Percentiles rank a stretch among this genome's conserved stretches.
phyloP scores from a whole-genome alignment of 495 filamentous ascomycete species.

The Halenospora varia region DNA sequence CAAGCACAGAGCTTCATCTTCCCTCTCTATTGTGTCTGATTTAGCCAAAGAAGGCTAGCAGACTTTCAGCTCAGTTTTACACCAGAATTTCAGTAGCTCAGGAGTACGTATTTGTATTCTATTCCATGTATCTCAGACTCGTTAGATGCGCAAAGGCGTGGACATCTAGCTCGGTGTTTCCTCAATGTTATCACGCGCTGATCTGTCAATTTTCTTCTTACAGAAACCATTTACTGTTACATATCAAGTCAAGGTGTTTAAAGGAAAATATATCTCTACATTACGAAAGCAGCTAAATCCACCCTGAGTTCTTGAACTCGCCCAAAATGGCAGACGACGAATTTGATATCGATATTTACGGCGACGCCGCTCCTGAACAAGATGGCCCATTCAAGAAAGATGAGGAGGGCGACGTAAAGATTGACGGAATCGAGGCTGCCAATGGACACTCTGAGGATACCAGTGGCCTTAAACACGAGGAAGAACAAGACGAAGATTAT shows the following conservation, averaged over 20 bases:
- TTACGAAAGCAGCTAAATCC: slow-evolving; percentile 8
- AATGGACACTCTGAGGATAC: slow-evolving; percentile 38
- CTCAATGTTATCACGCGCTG: slow-evolving; percentile 24
- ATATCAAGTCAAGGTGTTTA: slow-evolving; percentile 16
- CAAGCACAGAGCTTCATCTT: slow-evolving; percentile 51
- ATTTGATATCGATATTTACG: slow-evolving; percentile 98
- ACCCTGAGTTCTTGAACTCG: not conserved
- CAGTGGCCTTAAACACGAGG: slow-evolving; percentile 29
- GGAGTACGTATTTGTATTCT: slow-evolving; percentile 45
- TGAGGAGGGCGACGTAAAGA: slow-evolving; percentile 41
- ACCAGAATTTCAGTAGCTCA: slow-evolving; percentile 13
- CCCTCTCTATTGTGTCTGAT: slow-evolving; percentile 36
- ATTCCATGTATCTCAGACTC: slow-evolving; percentile 29
- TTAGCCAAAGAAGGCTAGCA: slow-evolving; percentile 37
- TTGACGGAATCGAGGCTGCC: slow-evolving; percentile 38
- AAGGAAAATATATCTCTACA: slow-evolving; percentile 2
- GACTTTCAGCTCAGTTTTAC: slow-evolving; percentile 23
- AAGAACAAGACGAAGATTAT: slow-evolving; percentile 34
- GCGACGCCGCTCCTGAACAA: slow-evolving; percentile 58
- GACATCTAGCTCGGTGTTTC: slow-evolving; percentile 6
- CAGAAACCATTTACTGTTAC: slow-evolving; percentile 20
- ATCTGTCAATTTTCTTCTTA: slow-evolving; percentile 17
- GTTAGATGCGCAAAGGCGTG: slow-evolving; percentile 4
- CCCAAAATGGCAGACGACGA: slow-evolving; percentile 79
- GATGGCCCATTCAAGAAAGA: slow-evolving; percentile 24